Conservation (phyloP, 176 grass and related monocot species). For the Lolium perenne region DNA sequence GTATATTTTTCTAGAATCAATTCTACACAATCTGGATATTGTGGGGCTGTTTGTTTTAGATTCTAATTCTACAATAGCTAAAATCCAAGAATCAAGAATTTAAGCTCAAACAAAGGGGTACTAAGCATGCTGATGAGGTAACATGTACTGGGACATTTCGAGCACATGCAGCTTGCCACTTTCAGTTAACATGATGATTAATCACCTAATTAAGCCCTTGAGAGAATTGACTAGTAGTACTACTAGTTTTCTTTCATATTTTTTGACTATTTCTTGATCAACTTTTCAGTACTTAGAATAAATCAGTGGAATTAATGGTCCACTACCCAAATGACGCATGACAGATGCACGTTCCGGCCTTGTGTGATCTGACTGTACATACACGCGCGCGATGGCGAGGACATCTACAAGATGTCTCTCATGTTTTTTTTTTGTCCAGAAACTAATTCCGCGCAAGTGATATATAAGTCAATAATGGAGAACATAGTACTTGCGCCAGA, state of each 20-base stretch:
- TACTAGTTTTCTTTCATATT: not conserved
- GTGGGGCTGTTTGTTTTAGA: too few relatives aligned
- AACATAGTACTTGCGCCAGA: not conserved
- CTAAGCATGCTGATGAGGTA: too few relatives aligned
- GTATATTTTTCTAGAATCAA: too few relatives aligned
- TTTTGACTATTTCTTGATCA: not conserved
- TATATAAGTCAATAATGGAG: not conserved
- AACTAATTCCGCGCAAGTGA: conserved; percentile 5
- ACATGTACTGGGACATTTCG: not conserved
- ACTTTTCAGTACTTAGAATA: not conserved
- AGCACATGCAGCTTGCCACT: not conserved
- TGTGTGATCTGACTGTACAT: not conserved
- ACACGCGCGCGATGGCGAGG: not conserved
- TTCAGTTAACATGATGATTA: not conserved
- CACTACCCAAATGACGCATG: not conserved
- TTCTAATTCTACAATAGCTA: too few relatives aligned
- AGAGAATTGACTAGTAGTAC: not conserved
- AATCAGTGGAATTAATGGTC: not conserved
- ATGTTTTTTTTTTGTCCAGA: not conserved
- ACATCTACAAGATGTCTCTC: too few relatives aligned
- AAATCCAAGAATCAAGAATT: too few relatives aligned
- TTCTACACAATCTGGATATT: too few relatives aligned
- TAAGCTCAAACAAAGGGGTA: too few relatives aligned
- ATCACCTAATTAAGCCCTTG: not conserved
- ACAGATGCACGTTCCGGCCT: not conserved